phyloP scores from a whole-genome alignment of 192 early-diverging fungal genomes.

The Backusella mclennaniae region DNA sequence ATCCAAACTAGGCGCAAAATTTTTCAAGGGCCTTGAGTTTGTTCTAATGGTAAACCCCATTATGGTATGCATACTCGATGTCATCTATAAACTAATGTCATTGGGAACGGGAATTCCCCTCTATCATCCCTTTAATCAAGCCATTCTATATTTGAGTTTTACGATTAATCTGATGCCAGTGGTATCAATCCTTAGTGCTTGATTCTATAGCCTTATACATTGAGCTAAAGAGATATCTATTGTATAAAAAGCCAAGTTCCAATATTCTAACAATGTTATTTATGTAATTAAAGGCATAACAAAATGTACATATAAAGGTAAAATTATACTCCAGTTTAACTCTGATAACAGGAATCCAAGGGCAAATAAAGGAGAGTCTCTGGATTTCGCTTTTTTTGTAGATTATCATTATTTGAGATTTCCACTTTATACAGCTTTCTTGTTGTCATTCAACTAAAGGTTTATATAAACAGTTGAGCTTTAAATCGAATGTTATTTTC shows the following conservation, averaged over 20 bases:
- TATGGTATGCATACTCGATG: neutral
- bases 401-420: neutral
- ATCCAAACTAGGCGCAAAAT: neutral
- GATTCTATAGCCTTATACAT: neutral
- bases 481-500: neutral
- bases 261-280: neutral
- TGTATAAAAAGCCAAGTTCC: neutral
- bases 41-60: neutral
- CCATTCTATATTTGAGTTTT: neutral
- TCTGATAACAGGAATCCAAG: neutral
- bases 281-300: neutral
- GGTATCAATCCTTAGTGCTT: neutral
- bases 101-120: neutral
- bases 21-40: neutral
- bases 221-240: neutral
- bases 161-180: neutral
- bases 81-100: neutral
- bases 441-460: neutral
- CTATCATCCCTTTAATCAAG: neutral
- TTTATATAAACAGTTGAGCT: neutral
- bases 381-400: neutral
- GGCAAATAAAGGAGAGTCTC: neutral
- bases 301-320: neutral
- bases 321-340: neutral
- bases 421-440: neutral